A percentile compares a stretch with the other conserved stretches of the same genome.
Evolutionary conservation across 2,329 filamentous ascomycete species (phyloP).

Genomic region (Raffaelea ambrosiae): DNA sequence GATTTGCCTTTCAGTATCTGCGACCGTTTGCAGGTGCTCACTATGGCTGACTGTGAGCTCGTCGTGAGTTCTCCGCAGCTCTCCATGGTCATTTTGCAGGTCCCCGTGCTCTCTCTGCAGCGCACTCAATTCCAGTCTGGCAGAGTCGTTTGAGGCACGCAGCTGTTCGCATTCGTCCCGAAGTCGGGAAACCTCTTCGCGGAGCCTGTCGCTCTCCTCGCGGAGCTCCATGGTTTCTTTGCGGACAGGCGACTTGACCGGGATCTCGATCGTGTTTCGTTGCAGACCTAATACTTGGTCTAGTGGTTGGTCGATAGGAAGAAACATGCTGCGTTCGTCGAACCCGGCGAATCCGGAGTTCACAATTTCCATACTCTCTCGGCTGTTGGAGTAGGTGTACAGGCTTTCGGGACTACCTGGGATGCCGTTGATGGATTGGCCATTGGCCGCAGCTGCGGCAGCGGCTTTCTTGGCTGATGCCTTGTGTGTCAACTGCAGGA

Average conservation of each 20-base stretch:
- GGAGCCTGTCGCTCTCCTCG: constrained; percentile 28
- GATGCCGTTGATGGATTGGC: constrained; percentile 44
- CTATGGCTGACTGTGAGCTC: not conserved
- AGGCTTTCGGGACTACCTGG: constrained; percentile 72
- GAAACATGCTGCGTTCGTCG: constrained; percentile 69
- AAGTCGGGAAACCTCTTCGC: constrained; percentile 19
- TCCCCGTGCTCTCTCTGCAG: constrained; percentile 25
- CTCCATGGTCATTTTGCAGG: no score
- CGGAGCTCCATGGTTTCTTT: constrained; percentile 43
- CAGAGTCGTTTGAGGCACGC: constrained; percentile 23
- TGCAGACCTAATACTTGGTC: constrained; percentile 22
- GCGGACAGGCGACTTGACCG: constrained; percentile 47
- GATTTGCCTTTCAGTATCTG: constrained; percentile 56
- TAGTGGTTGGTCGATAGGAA: constrained; percentile 57
- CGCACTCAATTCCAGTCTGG: constrained; percentile 25
- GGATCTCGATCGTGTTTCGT: constrained; percentile 41
- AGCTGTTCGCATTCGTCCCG: constrained; percentile 22
- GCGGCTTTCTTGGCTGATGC: constrained; percentile 40
- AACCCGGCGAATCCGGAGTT: constrained; percentile 54
- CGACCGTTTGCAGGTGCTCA: constrained; percentile 41
- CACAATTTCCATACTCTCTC: constrained; percentile 45
- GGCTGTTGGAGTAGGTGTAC: constrained; percentile 57
- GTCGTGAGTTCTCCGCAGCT: no score
- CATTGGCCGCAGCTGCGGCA: constrained; percentile 25
- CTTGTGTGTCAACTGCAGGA: constrained; percentile 83